These are phyloP conservation scores for Pholiota microspora DNA, from an alignment of 768 basidiomycete genomes.

Conservation along the genomic window DNA sequence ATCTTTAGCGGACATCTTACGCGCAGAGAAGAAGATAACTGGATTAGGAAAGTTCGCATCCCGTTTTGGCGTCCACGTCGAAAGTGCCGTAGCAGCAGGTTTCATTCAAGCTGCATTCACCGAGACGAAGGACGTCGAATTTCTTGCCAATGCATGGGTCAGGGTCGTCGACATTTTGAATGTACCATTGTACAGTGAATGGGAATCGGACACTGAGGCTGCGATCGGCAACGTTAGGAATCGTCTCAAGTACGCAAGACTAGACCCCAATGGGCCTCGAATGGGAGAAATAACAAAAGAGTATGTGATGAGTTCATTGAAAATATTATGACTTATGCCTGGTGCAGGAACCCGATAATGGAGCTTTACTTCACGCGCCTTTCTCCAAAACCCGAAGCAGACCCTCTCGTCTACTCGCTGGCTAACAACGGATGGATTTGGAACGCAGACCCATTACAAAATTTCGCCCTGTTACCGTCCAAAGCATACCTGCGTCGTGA, in stretches of 20 bases:
- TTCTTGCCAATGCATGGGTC: slow-evolving; percentile 71
- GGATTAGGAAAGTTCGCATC: slow-evolving; percentile 60
- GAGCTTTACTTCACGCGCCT: slow-evolving; percentile 93
- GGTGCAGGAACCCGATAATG: slow-evolving; percentile 71
- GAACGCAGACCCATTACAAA: slow-evolving; percentile 90
- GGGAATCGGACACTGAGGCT: slow-evolving; percentile 76
- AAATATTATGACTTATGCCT: slow-evolving; percentile 1
- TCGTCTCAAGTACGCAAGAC: slow-evolving; percentile 73
- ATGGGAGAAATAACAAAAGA: slow-evolving; percentile 72
- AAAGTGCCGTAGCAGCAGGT: slow-evolving; percentile 66
- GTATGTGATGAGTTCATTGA: slow-evolving; percentile 46
- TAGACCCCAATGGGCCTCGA: slow-evolving; percentile 83
- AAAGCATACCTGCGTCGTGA: slow-evolving; percentile 95
- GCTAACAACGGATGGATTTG: slow-evolving; percentile 99
- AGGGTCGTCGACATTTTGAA: slow-evolving; percentile 84
- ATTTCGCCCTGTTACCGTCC: slow-evolving; percentile 90
- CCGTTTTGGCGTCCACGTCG: slow-evolving; percentile 66
- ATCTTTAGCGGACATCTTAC: slow-evolving; percentile 67
- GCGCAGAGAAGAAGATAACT: slow-evolving; percentile 49
- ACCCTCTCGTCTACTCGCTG: slow-evolving; percentile 67
- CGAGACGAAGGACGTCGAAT: slow-evolving; percentile 44
- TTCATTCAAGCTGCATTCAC: slow-evolving; percentile 69
- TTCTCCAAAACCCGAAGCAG: slow-evolving; percentile 35
- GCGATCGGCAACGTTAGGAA: slow-evolving; percentile 76
- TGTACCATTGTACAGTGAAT: slow-evolving; percentile 82